Conservation (phyloP, 2,329 filamentous ascomycete species). For the Paramyrothecium roridum region DNA sequence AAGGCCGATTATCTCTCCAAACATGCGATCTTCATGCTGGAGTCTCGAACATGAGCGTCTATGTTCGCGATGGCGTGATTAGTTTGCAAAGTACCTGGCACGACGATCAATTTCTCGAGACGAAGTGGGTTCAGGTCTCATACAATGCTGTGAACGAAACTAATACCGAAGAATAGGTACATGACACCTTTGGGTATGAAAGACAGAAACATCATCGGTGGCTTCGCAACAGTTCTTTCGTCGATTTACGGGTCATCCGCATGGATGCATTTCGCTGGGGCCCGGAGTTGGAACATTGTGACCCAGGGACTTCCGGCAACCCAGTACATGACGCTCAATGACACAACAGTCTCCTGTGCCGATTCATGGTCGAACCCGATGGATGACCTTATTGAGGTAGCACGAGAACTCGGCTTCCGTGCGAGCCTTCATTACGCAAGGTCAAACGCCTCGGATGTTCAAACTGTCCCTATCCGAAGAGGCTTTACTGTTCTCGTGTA, state of each 20-base stretch:
- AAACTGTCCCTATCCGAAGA: conserved; percentile 9
- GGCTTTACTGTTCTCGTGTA: conserved; percentile 11
- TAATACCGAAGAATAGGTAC: conserved; percentile 1
- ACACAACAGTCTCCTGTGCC: conserved; percentile 1
- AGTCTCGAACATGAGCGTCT: conserved; percentile 9
- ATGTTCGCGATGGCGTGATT: conserved; percentile 3
- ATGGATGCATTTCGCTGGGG: conserved; percentile 11
- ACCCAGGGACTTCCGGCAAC: conserved; percentile 9
- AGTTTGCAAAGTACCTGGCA: conserved; percentile 10
- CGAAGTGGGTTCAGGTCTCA: conserved; percentile 9
- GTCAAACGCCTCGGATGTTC: conserved; percentile 13
- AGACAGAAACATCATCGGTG: conserved; percentile 10
- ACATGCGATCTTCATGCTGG: conserved; percentile 15
- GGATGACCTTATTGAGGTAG: conserved; percentile 17
- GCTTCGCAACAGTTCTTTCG: conserved; percentile 10
- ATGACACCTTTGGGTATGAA: conserved; percentile 10
- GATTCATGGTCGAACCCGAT: conserved; percentile 14
- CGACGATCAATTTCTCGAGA: conserved; percentile 13
- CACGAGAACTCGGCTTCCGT: conserved; percentile 13
- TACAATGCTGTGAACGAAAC: background rate
- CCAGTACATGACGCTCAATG: conserved; percentile 14
- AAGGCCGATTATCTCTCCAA: conserved; percentile 9
- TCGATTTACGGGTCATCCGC: conserved; percentile 8
- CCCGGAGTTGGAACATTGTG: conserved; percentile 10
- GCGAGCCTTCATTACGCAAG: conserved; percentile 15